Base-by-base conservation (phyloP, 441 rosid genomes). In the Iberis amara region DNA sequence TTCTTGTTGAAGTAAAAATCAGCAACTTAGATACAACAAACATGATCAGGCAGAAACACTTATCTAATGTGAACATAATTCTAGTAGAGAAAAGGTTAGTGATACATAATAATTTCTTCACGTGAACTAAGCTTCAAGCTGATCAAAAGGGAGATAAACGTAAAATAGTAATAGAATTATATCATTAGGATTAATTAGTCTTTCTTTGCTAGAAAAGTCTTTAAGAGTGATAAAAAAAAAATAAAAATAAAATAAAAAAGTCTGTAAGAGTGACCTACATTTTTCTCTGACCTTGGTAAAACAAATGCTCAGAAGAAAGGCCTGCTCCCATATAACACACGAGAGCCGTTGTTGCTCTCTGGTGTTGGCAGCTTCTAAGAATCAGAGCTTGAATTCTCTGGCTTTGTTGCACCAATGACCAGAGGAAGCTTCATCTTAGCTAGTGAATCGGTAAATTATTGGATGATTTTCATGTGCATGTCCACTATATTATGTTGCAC, bases 251-350 rank as follows among this genome's bases (percentile, higher is more conserved):
- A n/a, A n/a, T 55, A 55, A 56, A 48, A 60, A 61, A 63, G 71
- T 18, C 21, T 18, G 3, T 18, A 18, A 18, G 21, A 68, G 82
- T 82, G 79, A 78, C 77, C 78, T 72, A 82, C 53, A 72, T 62
- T 61, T 65, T 73, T 56, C 72, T 67, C 62, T 53, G 65, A 66
- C 63, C 55, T 39, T 52, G 61, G 65, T 52, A 59, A 65, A 59
- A 59, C 51, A 59, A 33, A 39, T 57, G 77, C 73, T 92, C 79
- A 92, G 83, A 88, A 92, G 78, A 92, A 92, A 53, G 98, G 86
- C 71, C 91, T 78, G 64, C 96, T 92, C 58, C 98, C 98, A 18
- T 92, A 88, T 59, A 88, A 92, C 82, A 88, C 96, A 9, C 98
- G 91, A 52, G 96, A 76, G 13, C 85, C 73, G 11, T 61, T 45